Evolutionary conservation across 495 filamentous ascomycete species (phyloP).

Genomic region (Xylaria intraflava): DNA sequence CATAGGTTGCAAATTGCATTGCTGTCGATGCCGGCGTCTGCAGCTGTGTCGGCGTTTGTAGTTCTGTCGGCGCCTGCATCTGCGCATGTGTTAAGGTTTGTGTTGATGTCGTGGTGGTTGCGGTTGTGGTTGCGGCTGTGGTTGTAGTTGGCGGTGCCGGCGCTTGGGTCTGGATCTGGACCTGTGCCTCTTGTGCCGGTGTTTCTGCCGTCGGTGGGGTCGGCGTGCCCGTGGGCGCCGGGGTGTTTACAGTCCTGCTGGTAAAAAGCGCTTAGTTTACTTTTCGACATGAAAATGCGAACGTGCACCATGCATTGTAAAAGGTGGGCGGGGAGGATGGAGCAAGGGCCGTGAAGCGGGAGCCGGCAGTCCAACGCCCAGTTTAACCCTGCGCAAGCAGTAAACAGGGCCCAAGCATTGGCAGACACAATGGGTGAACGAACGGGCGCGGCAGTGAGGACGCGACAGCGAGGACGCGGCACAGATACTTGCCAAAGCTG

Average conservation of each 20-base stretch:
- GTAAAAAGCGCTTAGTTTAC: neutral
- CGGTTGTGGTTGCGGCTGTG: neutral
- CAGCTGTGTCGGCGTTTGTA: neutral
- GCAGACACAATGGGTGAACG: neutral
- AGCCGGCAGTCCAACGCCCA: neutral
- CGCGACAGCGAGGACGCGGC: too few species aligned
- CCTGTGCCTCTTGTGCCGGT: neutral
- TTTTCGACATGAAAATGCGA: neutral
- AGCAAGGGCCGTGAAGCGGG: neutral
- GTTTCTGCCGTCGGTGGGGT: neutral
- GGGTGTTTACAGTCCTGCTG: neutral
- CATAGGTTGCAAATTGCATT: constrained; percentile 1
- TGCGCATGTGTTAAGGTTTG: neutral
- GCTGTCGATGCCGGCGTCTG: neutral
- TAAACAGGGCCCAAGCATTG: neutral
- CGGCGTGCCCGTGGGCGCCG: neutral
- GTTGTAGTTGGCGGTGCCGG: neutral
- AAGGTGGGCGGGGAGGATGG: neutral
- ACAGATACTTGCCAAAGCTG: neutral
- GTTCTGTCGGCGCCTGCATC: neutral
- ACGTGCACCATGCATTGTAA: neutral
- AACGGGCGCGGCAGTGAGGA: neutral
- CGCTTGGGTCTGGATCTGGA: neutral
- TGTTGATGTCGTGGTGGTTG: neutral
- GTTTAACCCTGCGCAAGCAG: neutral